Base-by-base conservation (phyloP, 352 stramenopile genomes). In the Elongisporangium anandrum region DNA sequence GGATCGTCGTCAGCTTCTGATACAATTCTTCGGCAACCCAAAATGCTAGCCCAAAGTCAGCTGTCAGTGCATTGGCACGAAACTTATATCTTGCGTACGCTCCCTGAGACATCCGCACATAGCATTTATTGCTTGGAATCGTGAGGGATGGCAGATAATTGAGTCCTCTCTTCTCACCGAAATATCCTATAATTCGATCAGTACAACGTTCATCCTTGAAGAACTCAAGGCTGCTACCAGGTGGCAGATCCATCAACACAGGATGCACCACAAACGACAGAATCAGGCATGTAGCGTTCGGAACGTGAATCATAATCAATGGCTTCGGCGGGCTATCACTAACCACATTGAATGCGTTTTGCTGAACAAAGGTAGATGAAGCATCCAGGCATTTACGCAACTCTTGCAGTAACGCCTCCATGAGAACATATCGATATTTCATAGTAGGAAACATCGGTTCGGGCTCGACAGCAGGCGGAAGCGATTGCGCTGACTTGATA, bases 1-100 rank as follows among this genome's bases (percentile, higher is more conserved):
- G 63, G 1, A 80, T 70, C 17, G 70, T 73, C 4, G 73, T 50
- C 26, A 89, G 54, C 24, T 84, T 84, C 12, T 85, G 75, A 51
- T 89, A 85, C 20, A 91, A 59, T 38, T 89, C 76, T 47, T 90
- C 79, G 17, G 65, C 74, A 16, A 93, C 71, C 84, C 84, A 93
- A 22, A 89, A 56, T 8, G 79, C 77, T n/a, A 91, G 70, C 16
- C 81, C 81, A 61, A 93, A 89, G 59, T 89, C 74, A 20, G 73
- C 63, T 9, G 79, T 87, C 16, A 93, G 65, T 8, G 79, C 70
- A 65, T 88, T 75, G 16, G 91, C 84, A 52, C 79, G 79, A 63
- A 93, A 87, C 59, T 93, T 93, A 67, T 93, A 93, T 22, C 81
- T 73, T 22, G 80, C 81, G 50, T 90, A 93, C 15, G 73, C 60